Evolutionary conservation across 2,329 filamentous ascomycete species (phyloP), one percentile per base, ranked within the genome.

Genomic region (Diaporthe helianthi): DNA sequence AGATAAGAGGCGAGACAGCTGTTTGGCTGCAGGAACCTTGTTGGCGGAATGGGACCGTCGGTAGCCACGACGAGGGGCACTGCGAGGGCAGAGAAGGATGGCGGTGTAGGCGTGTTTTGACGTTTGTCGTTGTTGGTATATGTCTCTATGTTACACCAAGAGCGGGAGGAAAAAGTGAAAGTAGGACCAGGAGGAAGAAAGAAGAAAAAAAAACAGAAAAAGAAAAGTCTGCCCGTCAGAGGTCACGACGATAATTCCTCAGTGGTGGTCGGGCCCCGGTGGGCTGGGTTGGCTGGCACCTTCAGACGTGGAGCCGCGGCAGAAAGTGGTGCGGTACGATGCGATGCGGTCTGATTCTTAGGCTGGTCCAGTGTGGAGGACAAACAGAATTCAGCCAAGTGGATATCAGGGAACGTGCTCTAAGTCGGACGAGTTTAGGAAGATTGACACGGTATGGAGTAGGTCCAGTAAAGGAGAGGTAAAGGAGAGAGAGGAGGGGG

Each of bases 291-390:
- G 65, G 65, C 58, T 60, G 68, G 66, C 69, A 63, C 66, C 66
- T 49, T 49, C 29, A 71, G 60, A 69, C 69, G 69, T 71, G 69
- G 69, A 71, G 67, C 69, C 67, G 67, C 60, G 66, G 67, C 65
- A 54, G 66, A 69, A 58, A 61, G 52, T 65, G 60, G 41, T 69
- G 66, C 66, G 55, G 29, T 54, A 36, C 33, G 49, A 31, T 69
- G 51, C 67, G 31, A 46, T 58, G 22, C 64, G 68, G 65, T 60
- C 52, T 67, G 52, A n/a, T 58, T 67, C 52, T 55, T 60, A 66
- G 60, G 19, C 19, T n/a, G 41, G 41, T 24, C 69, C 58, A 61
- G 51, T 65, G 69, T 68, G 69, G 69, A 71, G 69, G 69, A 71
- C 68, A 54, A 54, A 33, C 63, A 67, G 66, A 69, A 63, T 49